Percentiles rank a stretch among this genome's conserved stretches.
Evolutionary conservation across 2,329 filamentous ascomycete genomes (phyloP).

Genomic region (Teratosphaeria pseudoeucalypti): DNA sequence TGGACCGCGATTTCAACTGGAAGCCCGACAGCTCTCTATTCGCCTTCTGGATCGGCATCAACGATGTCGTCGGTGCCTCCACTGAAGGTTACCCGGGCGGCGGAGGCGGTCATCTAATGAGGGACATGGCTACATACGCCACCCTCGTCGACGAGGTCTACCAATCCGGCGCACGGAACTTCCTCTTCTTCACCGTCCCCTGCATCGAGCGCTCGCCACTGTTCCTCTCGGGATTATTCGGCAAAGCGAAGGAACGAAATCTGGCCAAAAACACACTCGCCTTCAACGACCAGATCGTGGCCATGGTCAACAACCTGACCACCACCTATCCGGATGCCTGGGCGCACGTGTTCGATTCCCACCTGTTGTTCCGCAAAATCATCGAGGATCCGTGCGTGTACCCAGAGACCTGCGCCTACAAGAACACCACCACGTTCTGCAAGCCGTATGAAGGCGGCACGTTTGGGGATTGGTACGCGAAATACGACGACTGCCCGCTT

Average conservation of each 20-base stretch:
- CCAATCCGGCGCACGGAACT: slow-evolving; percentile 37
- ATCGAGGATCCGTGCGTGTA: slow-evolving; percentile 43
- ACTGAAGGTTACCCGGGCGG: slow-evolving; percentile 25
- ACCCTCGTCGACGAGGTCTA: slow-evolving; percentile 33
- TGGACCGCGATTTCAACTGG: slow-evolving; percentile 15
- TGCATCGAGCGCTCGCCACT: slow-evolving; percentile 34
- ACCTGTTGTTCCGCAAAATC: slow-evolving; percentile 41
- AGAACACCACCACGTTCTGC: slow-evolving; percentile 49
- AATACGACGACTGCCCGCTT: slow-evolving; percentile 39
- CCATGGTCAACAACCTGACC: slow-evolving; percentile 33
- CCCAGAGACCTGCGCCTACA: slow-evolving; percentile 41
- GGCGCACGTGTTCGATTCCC: slow-evolving; percentile 45
- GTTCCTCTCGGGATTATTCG: slow-evolving; percentile 4
- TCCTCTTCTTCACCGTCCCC: slow-evolving; percentile 39
- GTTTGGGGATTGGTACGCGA: slow-evolving; percentile 26
- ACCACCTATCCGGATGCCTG: slow-evolving; percentile 32
- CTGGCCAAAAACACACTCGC: slow-evolving; percentile 30
- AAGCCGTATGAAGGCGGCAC: slow-evolving; percentile 41
- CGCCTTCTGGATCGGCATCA: slow-evolving; percentile 40
- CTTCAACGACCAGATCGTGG: slow-evolving; percentile 41
- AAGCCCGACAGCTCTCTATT: slow-evolving; percentile 36
- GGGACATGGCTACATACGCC: slow-evolving; percentile 30
- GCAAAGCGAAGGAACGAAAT: slow-evolving; percentile 21
- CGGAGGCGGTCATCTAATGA: slow-evolving; percentile 21
- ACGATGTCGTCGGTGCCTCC: slow-evolving; percentile 45